Evolutionary conservation across 495 filamentous ascomycete genomes (phyloP).

Genomic region (Extremus antarcticus): DNA sequence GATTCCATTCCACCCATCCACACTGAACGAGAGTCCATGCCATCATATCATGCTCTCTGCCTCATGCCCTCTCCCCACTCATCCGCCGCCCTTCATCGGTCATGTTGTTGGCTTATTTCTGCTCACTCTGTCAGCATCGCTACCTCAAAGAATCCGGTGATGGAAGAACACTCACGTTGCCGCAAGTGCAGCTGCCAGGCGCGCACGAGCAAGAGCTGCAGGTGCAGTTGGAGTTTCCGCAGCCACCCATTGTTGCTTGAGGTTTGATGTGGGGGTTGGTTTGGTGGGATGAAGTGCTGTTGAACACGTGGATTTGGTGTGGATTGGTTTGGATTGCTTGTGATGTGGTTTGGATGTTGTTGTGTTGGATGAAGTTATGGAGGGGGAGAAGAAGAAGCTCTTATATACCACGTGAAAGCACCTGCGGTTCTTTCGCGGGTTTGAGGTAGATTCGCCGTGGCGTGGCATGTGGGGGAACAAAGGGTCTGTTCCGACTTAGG

Average conservation of each 20-base stretch:
- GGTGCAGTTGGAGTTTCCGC: conserved; percentile 15
- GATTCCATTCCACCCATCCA: neutral
- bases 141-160: too few species aligned
- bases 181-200: conserved; percentile 13
- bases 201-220: conserved; percentile 10
- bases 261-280: neutral
- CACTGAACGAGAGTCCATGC: too few species aligned
- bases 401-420: too few species aligned
- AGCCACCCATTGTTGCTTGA: conserved; percentile 16
- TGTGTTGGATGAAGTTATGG: neutral
- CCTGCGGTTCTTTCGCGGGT: too few species aligned
- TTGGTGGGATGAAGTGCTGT: conserved; percentile 2
- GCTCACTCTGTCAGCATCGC: neutral
- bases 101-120: neutral
- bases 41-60: neutral
- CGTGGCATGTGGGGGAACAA: too few species aligned
- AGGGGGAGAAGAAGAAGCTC: neutral
- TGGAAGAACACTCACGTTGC: too few species aligned
- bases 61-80: neutral
- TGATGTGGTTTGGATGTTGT: neutral
- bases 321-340: neutral
- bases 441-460: too few species aligned
- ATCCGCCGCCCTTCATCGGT: too few species aligned
- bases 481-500: too few species aligned
- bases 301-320: neutral